These are phyloP conservation scores for Boletus patriciae DNA, from an alignment of 768 basidiomycete genomes.

Conservation along the genomic window DNA sequence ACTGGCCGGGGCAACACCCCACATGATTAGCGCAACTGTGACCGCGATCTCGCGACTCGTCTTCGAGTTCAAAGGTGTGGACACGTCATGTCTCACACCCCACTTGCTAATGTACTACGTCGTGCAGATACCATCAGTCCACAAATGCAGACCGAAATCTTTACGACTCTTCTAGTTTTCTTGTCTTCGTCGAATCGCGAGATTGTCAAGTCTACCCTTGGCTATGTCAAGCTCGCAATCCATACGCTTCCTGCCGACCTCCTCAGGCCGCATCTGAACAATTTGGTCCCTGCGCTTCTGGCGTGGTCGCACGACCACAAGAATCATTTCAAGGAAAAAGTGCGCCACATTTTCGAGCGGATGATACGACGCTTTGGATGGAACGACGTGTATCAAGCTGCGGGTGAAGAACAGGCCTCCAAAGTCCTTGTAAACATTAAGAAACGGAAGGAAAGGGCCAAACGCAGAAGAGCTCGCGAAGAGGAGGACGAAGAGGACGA, in stretches of 20 bases:
- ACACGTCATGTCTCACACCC: not conserved
- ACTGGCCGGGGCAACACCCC: slow-evolving; percentile 87
- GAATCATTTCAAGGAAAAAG: slow-evolving; percentile 97
- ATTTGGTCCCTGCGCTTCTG: slow-evolving; percentile 81
- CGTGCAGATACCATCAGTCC: slow-evolving; percentile 61
- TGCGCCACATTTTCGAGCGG: slow-evolving; percentile 95
- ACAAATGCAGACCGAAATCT: slow-evolving; percentile 78
- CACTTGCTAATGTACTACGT: not conserved
- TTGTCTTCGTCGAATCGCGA: slow-evolving; percentile 93
- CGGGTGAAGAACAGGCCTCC: slow-evolving; percentile 74
- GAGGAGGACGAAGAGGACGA: slow-evolving; percentile 62
- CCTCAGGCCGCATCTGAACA: slow-evolving; percentile 72
- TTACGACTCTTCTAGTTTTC: slow-evolving; percentile 87
- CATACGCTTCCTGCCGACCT: slow-evolving; percentile 76
- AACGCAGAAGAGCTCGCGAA: slow-evolving; percentile 73
- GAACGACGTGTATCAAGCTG: slow-evolving; percentile 75
- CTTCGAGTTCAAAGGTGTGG: slow-evolving; percentile 90
- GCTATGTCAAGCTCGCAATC: slow-evolving; percentile 90
- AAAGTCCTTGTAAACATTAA: slow-evolving; percentile 94
- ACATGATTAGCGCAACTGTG: slow-evolving; percentile 98
- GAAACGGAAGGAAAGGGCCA: slow-evolving; percentile 92
- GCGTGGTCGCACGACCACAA: slow-evolving; percentile 97
- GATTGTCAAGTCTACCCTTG: slow-evolving; percentile 95
- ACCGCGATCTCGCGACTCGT: slow-evolving; percentile 91
- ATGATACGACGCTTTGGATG: slow-evolving; percentile 89